Base-by-base conservation (phyloP, 78 protist genomes). In the Tieghemostelium lacteum region DNA sequence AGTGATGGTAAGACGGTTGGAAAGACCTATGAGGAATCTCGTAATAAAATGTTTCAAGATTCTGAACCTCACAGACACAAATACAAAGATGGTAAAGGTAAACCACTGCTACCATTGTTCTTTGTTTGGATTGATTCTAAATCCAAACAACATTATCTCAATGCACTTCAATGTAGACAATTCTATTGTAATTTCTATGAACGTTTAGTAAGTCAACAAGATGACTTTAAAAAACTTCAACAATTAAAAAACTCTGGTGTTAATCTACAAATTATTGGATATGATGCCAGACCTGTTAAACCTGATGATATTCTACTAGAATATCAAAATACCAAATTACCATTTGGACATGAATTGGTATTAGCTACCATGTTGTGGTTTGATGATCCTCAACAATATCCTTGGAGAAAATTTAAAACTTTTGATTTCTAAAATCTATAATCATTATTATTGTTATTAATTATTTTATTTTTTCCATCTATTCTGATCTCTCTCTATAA, bases 181-280 rank as follows among this genome's bases (percentile, higher is more conserved):
- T 74, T 74, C 69, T 74, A 74, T 36, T 74, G 85, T 57, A 55
- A 74, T 55, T 74, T n/a, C 17, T 74, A 74, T 60, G 85, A 74
- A n/a, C 10, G 70, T n/a, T 36, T 74, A 6, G 85, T 54, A 4
- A 37, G 61, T 28, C 29, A 8, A 3, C 31, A 26, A n/a, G 85
- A 55, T 2, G 57, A 60, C 6, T 74, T 60, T 39, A 34, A 58
- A 24, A 2, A 55, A 31, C 45, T 73, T 6, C 20, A 17, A 6
- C 37, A 54, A 55, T 54, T 58, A 31, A 33, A 39, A 33, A 12
- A 37, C 1, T 58, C 10, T 39, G 85, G 85, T 39, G 40, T 54
- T 69, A 74, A 74, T 24, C 66, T 74, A 12, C 85, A 74, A 24
- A 74, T 74, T 69, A 60, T 74, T 8, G 85, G 85, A 17, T 74